Evolutionary conservation across 495 filamentous ascomycete species (phyloP).

Genomic region (Neurospora terricola): DNA sequence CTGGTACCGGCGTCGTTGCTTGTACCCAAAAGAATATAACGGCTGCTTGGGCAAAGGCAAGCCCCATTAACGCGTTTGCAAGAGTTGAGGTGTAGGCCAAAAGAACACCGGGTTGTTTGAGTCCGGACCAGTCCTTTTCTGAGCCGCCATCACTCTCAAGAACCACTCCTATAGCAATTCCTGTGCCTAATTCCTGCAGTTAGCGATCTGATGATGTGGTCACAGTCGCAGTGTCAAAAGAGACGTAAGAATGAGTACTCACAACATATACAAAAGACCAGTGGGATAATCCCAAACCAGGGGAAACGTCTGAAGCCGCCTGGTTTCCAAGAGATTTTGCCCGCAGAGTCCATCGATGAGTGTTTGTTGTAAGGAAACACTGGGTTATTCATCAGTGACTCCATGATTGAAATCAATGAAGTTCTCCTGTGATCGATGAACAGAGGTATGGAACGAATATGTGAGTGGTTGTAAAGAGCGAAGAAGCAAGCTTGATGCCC

Average conservation of each 20-base stretch:
- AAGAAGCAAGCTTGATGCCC: neutral
- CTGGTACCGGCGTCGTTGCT: neutral
- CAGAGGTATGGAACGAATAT: neutral
- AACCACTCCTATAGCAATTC: neutral
- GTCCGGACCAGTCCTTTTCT: neutral
- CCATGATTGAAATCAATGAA: neutral
- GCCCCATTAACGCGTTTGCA: neutral
- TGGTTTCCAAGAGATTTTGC: neutral
- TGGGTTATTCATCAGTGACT: neutral
- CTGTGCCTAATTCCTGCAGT: neutral
- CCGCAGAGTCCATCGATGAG: neutral
- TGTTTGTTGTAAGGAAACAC: neutral
- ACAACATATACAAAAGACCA: neutral
- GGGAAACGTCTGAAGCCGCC: neutral
- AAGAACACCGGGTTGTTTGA: neutral
- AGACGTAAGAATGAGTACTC: neutral
- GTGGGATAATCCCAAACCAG: neutral
- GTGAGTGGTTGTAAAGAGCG: neutral
- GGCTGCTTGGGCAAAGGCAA: neutral
- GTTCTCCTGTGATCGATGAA: neutral
- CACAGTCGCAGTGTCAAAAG: too few species aligned
- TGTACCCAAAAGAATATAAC: neutral
- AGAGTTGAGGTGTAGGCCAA: neutral
- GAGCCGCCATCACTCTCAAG: fast-evolving
- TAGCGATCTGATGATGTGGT: neutral